phyloP scores from a whole-genome alignment of 345 rosid genomes.

The Eucalyptus sp. region DNA sequence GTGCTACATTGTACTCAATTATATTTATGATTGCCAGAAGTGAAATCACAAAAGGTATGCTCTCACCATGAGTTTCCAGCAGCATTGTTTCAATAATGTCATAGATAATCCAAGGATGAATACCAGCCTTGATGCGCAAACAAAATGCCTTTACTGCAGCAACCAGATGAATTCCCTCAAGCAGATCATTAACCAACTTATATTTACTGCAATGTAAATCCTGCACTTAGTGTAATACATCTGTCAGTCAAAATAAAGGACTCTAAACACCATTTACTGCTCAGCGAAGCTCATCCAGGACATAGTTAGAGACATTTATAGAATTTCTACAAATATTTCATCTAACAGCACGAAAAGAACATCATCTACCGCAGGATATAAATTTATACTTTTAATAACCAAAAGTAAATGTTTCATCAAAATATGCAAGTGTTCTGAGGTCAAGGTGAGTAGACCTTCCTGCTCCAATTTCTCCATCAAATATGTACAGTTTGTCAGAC shows the following conservation, averaged over 20 bases:
- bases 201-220: conserved; percentile 30
- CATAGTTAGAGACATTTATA: neutral
- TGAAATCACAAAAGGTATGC: neutral
- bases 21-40: neutral
- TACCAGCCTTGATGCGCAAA: conserved; percentile 52
- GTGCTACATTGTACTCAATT: neutral
- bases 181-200: conserved; percentile 71
- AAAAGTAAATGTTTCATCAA: neutral
- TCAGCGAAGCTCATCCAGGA: neutral
- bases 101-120: conserved; percentile 89
- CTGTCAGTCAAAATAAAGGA: neutral
- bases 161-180: conserved; percentile 77
- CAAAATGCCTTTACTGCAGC: conserved; percentile 85
- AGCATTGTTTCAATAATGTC: conserved; percentile 79
- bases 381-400: neutral
- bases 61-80: conserved; percentile 97
- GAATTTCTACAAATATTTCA: neutral
- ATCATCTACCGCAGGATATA: neutral
- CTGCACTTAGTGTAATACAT: neutral
- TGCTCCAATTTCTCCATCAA: conserved; percentile 73
- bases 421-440: neutral
- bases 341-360: neutral
- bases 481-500: conserved; percentile 55
- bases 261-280: neutral
- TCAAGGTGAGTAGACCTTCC: conserved; percentile 45